Conservation (phyloP, 2,329 filamentous ascomycete genomes). For the Thelonectria discophora region DNA sequence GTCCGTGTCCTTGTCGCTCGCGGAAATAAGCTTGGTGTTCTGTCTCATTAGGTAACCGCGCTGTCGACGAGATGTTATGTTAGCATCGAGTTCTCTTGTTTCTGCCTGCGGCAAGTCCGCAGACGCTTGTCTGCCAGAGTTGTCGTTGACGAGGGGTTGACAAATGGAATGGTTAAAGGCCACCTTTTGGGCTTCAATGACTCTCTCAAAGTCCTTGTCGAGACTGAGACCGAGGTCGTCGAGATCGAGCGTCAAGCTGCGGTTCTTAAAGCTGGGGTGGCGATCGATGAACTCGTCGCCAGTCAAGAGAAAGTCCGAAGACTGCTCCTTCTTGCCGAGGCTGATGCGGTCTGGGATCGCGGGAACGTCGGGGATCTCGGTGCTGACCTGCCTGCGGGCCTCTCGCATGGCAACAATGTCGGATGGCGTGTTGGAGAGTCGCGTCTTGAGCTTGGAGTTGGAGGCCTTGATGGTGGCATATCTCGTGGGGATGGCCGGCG, state of each 20-base stretch:
- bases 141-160: slow-evolving; percentile 32
- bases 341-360: slow-evolving; percentile 67
- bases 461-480: slow-evolving; percentile 89
- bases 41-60: slow-evolving; percentile 98
- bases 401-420: slow-evolving; percentile 88
- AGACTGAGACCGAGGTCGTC: slow-evolving; percentile 88
- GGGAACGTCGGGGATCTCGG: slow-evolving; percentile 69
- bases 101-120: slow-evolving; percentile 25
- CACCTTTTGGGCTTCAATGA: slow-evolving; percentile 98
- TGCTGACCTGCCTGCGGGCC: slow-evolving; percentile 83
- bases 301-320: slow-evolving; percentile 48
- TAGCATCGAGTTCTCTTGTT: slow-evolving; percentile 61
- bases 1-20: slow-evolving; percentile 78
- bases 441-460: slow-evolving; percentile 86
- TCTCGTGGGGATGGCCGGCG: slow-evolving; percentile 78
- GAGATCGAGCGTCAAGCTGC: slow-evolving; percentile 83
- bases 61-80: slow-evolving; percentile 73
- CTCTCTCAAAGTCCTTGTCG: slow-evolving; percentile 91
- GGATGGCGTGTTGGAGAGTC: slow-evolving; percentile 85
- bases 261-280: slow-evolving; percentile 79
- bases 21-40: slow-evolving; percentile 95
- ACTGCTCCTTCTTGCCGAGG: slow-evolving; percentile 59
- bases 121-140: slow-evolving; percentile 58
- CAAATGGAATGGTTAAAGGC: slow-evolving; percentile 37
- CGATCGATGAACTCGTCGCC: slow-evolving; percentile 62